phyloP scores from a whole-genome alignment of 768 basidiomycete genomes.

The Sporobolomyces phaffii region DNA sequence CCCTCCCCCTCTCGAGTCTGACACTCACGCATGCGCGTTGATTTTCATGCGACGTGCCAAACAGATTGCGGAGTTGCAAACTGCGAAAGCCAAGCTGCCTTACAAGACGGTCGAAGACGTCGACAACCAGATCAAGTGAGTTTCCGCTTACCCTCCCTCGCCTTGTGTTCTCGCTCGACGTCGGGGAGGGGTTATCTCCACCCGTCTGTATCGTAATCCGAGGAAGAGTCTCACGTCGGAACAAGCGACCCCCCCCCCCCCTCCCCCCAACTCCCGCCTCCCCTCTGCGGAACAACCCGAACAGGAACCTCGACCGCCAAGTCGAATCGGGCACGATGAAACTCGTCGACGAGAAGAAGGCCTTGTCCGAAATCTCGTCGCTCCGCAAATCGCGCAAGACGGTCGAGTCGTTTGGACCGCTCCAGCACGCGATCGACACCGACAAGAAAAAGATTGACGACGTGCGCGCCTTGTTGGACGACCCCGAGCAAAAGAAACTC shows the following conservation, averaged over 20 bases:
- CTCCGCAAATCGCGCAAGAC: constrained; percentile 43
- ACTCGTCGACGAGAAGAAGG: constrained; percentile 89
- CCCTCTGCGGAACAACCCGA: too few species aligned
- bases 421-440: constrained; percentile 73
- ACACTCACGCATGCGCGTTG: too few species aligned
- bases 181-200: too few species aligned
- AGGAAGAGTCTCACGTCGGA: too few species aligned
- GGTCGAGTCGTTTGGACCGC: constrained; percentile 73
- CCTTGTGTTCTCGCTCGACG: too few species aligned
- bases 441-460: constrained; percentile 69
- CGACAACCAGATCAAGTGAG: constrained; percentile 77
- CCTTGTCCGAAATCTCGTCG: constrained; percentile 73
- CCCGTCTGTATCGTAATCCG: too few species aligned
- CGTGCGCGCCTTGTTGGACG: constrained; percentile 74
- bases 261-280: too few species aligned
- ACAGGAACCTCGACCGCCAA: constrained; percentile 58
- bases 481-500: constrained; percentile 76
- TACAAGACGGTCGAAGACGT: constrained; percentile 80
- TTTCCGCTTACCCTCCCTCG: too few species aligned
- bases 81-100: constrained; percentile 65
- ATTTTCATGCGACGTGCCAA: background rate
- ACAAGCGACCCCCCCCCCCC: too few species aligned
- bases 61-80: constrained; percentile 80
- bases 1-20: too few species aligned
- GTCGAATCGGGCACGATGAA: constrained; percentile 88